Evolutionary conservation across 108 stramenopile genomes (phyloP).

Genomic region (Pseudonitzschia multiseries): DNA sequence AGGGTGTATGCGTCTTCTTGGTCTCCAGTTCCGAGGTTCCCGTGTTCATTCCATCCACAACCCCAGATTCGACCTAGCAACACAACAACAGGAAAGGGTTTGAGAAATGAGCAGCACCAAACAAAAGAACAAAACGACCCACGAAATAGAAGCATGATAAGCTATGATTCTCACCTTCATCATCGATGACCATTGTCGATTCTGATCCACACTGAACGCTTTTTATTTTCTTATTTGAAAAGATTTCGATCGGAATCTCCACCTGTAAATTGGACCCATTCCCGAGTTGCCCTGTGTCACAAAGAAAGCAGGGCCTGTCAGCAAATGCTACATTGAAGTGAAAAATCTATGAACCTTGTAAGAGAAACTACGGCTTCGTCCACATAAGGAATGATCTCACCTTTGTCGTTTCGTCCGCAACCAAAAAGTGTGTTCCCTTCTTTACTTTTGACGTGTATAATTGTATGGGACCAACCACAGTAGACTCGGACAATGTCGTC

Average conservation of each 20-base stretch:
- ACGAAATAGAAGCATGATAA: neutral
- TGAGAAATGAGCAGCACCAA: neutral
- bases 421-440: conserved; percentile 47
- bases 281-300: conserved; percentile 7
- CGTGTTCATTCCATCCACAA: conserved; percentile 87
- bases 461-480: conserved; percentile 71
- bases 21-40: conserved; percentile 31
- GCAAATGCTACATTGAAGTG: neutral
- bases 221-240: conserved; percentile 19
- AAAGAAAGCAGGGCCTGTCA: conserved; percentile 1
- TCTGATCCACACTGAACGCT: conserved; percentile 68
- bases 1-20: conserved; percentile 28
- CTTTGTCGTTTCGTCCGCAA: conserved; percentile 72
- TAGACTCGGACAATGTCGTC: conserved; percentile 23
- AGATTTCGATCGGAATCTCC: conserved; percentile 14
- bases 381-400: conserved; percentile 17
- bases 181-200: conserved; percentile 63
- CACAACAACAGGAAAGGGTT: conserved; percentile 19
- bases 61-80: conserved; percentile 22
- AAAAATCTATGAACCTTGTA: neutral
- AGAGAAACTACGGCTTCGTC: too few relatives aligned
- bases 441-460: conserved; percentile 41
- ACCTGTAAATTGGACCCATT: conserved; percentile 18
- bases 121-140: neutral
- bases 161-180: conserved; percentile 2